phyloP scores from a whole-genome alignment of 2,329 filamentous ascomycete species.

The Colletotrichum simmondsii region DNA sequence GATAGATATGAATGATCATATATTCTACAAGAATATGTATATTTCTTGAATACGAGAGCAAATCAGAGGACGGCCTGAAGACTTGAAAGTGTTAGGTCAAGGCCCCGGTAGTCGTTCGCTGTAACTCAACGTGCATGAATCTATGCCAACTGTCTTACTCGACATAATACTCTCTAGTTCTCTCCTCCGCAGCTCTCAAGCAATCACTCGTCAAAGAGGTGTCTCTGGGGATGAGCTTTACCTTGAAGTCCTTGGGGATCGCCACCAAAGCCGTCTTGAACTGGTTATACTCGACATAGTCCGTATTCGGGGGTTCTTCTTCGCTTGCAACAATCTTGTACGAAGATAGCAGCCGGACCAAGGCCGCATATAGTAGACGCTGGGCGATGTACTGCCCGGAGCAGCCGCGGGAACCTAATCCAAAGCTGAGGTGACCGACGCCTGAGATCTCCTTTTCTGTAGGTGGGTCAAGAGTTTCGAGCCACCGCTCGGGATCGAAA shows the following conservation, averaged over 20 bases:
- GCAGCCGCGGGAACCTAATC: slow-evolving; percentile 72
- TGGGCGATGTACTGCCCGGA: slow-evolving; percentile 72
- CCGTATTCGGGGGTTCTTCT: slow-evolving; percentile 62
- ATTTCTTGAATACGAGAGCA: no score
- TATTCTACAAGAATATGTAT: no score
- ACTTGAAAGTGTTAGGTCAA: no score
- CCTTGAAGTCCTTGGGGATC: slow-evolving; percentile 72
- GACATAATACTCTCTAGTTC: background rate
- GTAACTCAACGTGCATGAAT: no score
- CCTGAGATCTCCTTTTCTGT: slow-evolving; percentile 61
- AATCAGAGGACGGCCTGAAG: no score
- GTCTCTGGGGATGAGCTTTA: slow-evolving; percentile 62
- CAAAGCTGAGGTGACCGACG: slow-evolving; percentile 71
- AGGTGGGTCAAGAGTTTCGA: slow-evolving; percentile 44
- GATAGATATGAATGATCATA: no score
- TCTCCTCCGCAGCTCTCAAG: background rate
- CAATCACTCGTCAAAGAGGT: slow-evolving; percentile 38
- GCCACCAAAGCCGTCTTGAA: slow-evolving; percentile 69
- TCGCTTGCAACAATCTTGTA: slow-evolving; percentile 58
- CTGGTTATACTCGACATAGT: slow-evolving; percentile 67
- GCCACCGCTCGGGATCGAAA: slow-evolving; percentile 79
- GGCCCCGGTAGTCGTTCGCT: background rate
- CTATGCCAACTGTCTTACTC: background rate
- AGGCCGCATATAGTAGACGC: slow-evolving; percentile 70
- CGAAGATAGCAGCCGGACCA: slow-evolving; percentile 67